A percentile compares a stretch with the other conserved stretches of the same genome.
These are phyloP conservation scores for Cytospora piceae DNA, from an alignment of 2,329 filamentous ascomycete species.

Conservation along the genomic window DNA sequence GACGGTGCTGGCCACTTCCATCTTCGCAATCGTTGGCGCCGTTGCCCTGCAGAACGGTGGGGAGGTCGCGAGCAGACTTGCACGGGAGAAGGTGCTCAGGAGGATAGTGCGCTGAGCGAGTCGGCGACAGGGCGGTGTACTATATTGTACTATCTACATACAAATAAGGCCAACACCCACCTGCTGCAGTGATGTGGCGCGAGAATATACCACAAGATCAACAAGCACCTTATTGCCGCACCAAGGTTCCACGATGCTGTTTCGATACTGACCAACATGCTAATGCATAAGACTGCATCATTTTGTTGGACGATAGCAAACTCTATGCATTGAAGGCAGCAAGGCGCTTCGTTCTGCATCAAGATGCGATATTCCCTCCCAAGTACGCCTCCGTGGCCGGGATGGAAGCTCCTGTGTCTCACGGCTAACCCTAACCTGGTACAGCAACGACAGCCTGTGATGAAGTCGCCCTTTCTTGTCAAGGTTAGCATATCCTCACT, in stretches of 20 bases:
- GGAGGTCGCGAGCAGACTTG: conserved; percentile 72
- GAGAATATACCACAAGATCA: conserved; percentile 4
- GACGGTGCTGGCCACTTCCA: conserved; percentile 72
- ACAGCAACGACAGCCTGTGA: too few relatives aligned
- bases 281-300: not conserved
- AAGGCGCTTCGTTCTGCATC: too few relatives aligned
- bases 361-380: too few relatives aligned
- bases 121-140: conserved; percentile 5
- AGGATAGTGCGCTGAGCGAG: conserved; percentile 35
- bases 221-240: not conserved
- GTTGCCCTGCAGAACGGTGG: conserved; percentile 87
- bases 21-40: conserved; percentile 88
- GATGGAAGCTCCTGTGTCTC: too few relatives aligned
- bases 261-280: not conserved
- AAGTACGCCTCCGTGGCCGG: too few relatives aligned
- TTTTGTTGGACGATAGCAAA: too few relatives aligned
- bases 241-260: not conserved
- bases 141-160: conserved; percentile 15
- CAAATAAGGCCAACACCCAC: not conserved
- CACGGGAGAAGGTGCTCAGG: conserved; percentile 74
- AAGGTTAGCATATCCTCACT: too few relatives aligned
- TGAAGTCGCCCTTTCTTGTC: too few relatives aligned
- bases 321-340: too few relatives aligned
- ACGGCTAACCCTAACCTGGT: too few relatives aligned
- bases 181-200: not conserved